phyloP scores from a whole-genome alignment of 208 protist genomes.

The Trypanosoma mega region DNA sequence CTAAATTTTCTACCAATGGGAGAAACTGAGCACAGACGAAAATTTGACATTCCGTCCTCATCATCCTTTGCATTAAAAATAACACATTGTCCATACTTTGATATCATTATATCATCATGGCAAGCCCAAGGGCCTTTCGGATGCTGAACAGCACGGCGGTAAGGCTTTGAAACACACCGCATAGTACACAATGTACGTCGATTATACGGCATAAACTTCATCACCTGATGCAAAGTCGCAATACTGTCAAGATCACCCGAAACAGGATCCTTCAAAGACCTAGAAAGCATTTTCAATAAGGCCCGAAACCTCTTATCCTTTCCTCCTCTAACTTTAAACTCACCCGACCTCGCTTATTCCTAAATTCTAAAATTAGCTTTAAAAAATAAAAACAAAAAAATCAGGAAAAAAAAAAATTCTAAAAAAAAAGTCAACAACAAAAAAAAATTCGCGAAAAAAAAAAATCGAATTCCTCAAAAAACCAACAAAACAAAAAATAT shows the following conservation, averaged over 20 bases:
- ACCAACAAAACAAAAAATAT: slow-evolving; percentile 5
- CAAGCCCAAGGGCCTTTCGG: slow-evolving; percentile 55
- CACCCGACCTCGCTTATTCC: too few species aligned
- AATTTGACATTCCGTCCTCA: slow-evolving; percentile 55
- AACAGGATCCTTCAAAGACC: slow-evolving; percentile 42
- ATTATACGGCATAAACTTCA: slow-evolving; percentile 85
- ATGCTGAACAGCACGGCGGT: slow-evolving; percentile 74
- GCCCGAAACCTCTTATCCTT: not conserved
- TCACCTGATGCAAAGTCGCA: slow-evolving; percentile 59
- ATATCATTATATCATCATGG: slow-evolving; percentile 76
- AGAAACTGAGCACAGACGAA: slow-evolving; percentile 64
- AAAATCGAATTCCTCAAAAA: not conserved
- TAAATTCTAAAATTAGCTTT: too few species aligned
- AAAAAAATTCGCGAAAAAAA: slow-evolving; percentile 9
- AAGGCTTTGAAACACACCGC: slow-evolving; percentile 79
- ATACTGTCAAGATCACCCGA: slow-evolving; percentile 60
- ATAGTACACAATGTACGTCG: slow-evolving; percentile 75
- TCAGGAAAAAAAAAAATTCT: not conserved
- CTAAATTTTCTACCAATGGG: slow-evolving; percentile 79
- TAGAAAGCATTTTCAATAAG: slow-evolving; percentile 40
- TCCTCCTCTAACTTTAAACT: not conserved
- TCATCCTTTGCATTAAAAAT: slow-evolving; percentile 82
- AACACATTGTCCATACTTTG: slow-evolving; percentile 73
- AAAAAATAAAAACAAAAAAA: too few species aligned
- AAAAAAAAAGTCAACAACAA: not conserved